phyloP scores from a whole-genome alignment of 2,329 filamentous ascomycete genomes.

The Diaporthe helianthi region DNA sequence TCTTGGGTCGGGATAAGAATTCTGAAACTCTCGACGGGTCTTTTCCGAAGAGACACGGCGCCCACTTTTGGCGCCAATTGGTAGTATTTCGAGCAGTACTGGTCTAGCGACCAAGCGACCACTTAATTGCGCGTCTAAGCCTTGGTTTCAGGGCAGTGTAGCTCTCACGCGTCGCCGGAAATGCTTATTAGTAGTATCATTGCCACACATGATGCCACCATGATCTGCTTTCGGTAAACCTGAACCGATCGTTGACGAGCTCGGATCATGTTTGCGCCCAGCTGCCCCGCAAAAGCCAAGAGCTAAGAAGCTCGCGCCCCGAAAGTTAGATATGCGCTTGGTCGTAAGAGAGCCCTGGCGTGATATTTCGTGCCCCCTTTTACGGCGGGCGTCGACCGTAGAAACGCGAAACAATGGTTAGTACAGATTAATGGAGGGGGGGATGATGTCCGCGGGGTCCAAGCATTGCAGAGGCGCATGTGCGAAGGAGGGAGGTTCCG shows the following conservation, averaged over 20 bases:
- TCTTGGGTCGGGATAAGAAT: background rate
- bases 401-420: background rate
- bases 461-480: background rate
- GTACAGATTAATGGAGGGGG: background rate
- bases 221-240: conserved; percentile 5
- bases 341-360: background rate
- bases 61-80: background rate
- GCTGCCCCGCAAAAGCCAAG: background rate
- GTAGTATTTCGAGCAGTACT: background rate
- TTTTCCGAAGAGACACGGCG: too few relatives aligned
- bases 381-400: background rate
- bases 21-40: background rate
- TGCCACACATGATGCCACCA: background rate
- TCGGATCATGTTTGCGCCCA: conserved; percentile 6
- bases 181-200: background rate
- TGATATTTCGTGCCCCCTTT: background rate
- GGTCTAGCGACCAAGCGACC: background rate
- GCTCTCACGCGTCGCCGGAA: background rate
- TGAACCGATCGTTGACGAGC: background rate
- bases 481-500: background rate
- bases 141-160: fast-evolving
- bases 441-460: conserved; percentile 8
- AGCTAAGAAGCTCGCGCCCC: background rate
- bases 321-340: background rate
- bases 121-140: background rate